Evolutionary conservation across 306 rosid genomes (phyloP), one percentile per base, ranked within the genome.

Genomic region (Rosa lucieae): DNA sequence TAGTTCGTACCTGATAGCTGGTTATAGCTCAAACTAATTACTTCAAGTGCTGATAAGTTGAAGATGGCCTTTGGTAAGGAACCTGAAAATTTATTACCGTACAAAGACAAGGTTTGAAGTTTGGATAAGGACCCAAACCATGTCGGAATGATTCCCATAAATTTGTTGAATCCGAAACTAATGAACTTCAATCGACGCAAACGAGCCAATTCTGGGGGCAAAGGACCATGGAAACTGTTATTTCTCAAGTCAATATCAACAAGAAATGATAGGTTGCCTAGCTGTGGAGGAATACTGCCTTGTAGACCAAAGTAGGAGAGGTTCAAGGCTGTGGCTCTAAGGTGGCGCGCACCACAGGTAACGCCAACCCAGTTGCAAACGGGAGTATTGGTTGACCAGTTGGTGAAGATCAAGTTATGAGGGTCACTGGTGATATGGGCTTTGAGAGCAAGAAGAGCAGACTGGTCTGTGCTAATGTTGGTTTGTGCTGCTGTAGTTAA

Each of bases 371-470:
- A 82, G 12, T 49, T 82, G 56, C 85, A 82, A 6, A 52, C 12
- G 5, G 61, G 8, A 23, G 51, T 46, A 8, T 74, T 47, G 0
- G 69, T 5, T n/a, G 81, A 49, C 85, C 85, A 77, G 8, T 77
- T 82, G 61, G 42, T 20, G 14, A 29, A 39, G 37, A 62, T 71
- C 32, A 56, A 20, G 43, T 67, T 55, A 26, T 47, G 21, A 37
- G 81, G 81, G 10, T 82, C 81, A 29, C 37, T 61, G 5, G 77
- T 71, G 67, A 81, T 51, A 21, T 77, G 68, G 56, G 77, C 9
- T 71, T 26, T 76, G 10, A 82, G 85, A 51, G 59, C 69, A 51
- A 82, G 69, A 49, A 77, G 85, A 77, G 81, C 85, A 58, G 74
- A 53, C 7, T 76, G 73, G 14, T 81, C 78, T 0, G 84, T 76